Evolutionary conservation across 192 early-diverging fungal species (phyloP).

Genomic region (Coemansia sp.): DNA sequence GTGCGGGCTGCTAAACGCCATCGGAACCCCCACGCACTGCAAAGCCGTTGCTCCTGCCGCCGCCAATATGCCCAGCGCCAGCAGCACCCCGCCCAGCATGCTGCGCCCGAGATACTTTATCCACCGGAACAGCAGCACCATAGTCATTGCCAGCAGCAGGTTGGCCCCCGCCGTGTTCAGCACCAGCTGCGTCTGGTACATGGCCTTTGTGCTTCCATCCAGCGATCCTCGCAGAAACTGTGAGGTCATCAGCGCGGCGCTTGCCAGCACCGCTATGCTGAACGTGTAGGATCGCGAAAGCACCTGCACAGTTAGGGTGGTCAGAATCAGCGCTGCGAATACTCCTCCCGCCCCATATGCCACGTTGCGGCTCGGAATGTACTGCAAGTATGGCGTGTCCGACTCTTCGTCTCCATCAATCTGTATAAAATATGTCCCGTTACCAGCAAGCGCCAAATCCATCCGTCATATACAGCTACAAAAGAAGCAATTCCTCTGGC

Average conservation of each 20-base stretch:
- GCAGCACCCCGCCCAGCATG: background rate
- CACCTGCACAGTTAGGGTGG: background rate
- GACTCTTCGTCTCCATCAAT: slow-evolving; percentile 4
- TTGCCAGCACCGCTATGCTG: slow-evolving; percentile 1
- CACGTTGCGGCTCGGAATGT: slow-evolving; percentile 11
- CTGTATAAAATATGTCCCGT: slow-evolving; percentile 9
- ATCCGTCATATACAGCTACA: no score
- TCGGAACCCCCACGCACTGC: slow-evolving; percentile 19
- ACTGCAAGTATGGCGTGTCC: slow-evolving; percentile 29
- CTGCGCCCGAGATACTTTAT: slow-evolving; percentile 9
- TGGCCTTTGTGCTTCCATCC: background rate
- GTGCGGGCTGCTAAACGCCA: slow-evolving; percentile 13
- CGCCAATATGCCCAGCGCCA: slow-evolving; percentile 3
- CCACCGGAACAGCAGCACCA: slow-evolving; percentile 21
- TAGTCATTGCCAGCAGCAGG: slow-evolving; percentile 6
- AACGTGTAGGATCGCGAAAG: slow-evolving; percentile 9
- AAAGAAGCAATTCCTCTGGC: no score
- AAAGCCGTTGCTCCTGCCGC: slow-evolving; percentile 9
- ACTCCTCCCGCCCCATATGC: slow-evolving; percentile 35
- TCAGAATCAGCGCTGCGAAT: slow-evolving; percentile 22
- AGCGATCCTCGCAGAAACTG: slow-evolving; percentile 34
- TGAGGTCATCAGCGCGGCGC: slow-evolving; percentile 17
- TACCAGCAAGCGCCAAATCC: background rate
- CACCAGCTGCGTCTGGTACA: slow-evolving; percentile 19
- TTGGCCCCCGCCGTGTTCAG: slow-evolving; percentile 23